Base-by-base conservation (phyloP, 805 yeast species). In the Kuraishia molischiana region DNA sequence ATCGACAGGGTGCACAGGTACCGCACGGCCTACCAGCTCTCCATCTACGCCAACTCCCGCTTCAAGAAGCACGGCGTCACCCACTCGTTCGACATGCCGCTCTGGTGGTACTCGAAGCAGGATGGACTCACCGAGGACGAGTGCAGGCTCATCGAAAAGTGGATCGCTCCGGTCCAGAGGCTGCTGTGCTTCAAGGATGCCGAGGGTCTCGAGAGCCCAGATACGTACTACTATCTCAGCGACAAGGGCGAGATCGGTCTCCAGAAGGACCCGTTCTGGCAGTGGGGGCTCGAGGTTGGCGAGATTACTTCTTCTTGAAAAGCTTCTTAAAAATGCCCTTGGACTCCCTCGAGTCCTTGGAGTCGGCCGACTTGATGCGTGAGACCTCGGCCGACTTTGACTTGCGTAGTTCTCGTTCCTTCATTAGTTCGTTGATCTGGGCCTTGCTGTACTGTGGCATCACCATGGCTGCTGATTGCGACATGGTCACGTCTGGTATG, bases 21-120 rank as follows among this genome's bases (percentile, higher is more conserved):
- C 43, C 49, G 52, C 38, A 46, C 54, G 11, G 47, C 53, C 24
- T 61, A 39, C 40, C 49, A 59, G 43, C 56, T 58, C 6, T 42
- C 44, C 20, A 50, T 42, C 41, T 36, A 44, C 29, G 60, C 49
- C 37, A 37, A 39, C 29, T 42, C 41, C 34, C 37, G 51, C 43
- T 53, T 18, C 41, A 44, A 29, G 44, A 49, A 35, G 10, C 26
- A 37, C 17, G 54, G 53, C n/a, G 66, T 61, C 26, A 59, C 64
- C 10, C 68, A 63, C 44, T 65, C 55, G 3, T 50, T 50, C 19
- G 68, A 62, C 39, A 44, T 51, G 32, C 44, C 57, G 8, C 38
- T 61, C 32, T 63, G 69, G 69, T 61, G 57, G 43, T 56, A 50
- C 37, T 44, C 41, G 21, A 28, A 54, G 22, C 43, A 48, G 30